Conservation (phyloP, 495 filamentous ascomycete species). For the Hypoxylon lienhwacheense region DNA sequence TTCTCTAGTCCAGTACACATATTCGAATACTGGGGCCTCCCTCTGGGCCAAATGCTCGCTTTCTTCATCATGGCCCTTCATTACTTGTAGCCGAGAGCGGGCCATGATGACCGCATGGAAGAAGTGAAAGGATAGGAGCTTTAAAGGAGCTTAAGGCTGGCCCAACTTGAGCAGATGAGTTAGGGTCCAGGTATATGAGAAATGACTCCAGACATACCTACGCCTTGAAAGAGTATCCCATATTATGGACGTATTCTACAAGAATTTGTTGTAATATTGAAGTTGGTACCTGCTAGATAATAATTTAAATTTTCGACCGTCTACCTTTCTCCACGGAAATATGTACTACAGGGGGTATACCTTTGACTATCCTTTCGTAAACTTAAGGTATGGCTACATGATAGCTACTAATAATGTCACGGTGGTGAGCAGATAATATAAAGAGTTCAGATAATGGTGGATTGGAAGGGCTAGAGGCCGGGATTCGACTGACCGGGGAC, state of each 20-base stretch:
- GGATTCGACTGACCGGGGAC: slow-evolving; percentile 20
- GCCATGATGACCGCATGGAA: slow-evolving; percentile 25
- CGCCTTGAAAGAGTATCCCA: no score
- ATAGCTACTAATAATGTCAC: slow-evolving; percentile 25
- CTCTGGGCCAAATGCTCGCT: slow-evolving; percentile 46
- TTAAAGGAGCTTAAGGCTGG: no score
- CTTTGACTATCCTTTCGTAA: neutral
- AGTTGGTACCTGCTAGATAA: no score
- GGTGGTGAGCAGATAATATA: slow-evolving; percentile 31
- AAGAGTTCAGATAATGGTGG: slow-evolving; percentile 6
- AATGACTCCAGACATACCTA: no score
- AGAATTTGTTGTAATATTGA: no score
- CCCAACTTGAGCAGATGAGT: neutral
- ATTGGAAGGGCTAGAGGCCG: slow-evolving; percentile 5
- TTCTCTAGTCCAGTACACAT: slow-evolving; percentile 61
- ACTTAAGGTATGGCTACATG: neutral
- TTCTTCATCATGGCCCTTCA: slow-evolving; percentile 32
- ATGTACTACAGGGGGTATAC: no score
- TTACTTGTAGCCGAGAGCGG: slow-evolving; percentile 11
- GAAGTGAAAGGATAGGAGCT: no score
- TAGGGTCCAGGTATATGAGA: neutral
- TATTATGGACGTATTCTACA: no score
- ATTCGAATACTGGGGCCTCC: slow-evolving; percentile 57
- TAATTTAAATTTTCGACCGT: no score
- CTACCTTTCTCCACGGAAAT: no score